Conservation (phyloP, 176 grass and related monocot genomes). For the Urochloa ruziziensis region DNA sequence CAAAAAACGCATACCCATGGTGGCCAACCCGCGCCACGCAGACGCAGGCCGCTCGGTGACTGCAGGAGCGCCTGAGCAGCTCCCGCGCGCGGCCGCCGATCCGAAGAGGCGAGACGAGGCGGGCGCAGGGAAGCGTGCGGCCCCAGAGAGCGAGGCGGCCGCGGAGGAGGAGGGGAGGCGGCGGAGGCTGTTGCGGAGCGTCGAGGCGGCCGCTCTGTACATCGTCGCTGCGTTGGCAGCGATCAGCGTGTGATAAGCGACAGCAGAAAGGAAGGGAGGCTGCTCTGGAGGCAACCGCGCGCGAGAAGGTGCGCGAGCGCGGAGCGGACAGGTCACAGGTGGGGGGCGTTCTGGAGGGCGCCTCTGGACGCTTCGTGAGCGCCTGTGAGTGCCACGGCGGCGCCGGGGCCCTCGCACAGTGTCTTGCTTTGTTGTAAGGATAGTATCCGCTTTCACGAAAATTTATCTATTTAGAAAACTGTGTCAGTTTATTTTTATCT, state of each 20-base stretch:
- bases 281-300: background rate
- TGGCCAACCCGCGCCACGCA: background rate
- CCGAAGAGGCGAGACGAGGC: background rate
- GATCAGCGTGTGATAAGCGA: background rate
- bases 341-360: background rate
- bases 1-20: background rate
- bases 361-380: background rate
- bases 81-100: background rate
- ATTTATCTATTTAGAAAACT: too few species aligned
- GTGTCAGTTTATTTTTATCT: too few species aligned
- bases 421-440: too few species aligned
- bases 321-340: background rate
- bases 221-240: background rate
- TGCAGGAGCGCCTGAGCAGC: background rate
- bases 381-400: background rate
- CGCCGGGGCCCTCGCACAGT: background rate
- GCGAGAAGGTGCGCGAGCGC: background rate
- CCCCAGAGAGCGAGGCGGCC: background rate
- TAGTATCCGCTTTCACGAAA: too few species aligned
- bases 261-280: background rate
- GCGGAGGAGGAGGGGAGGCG: background rate
- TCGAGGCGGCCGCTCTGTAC: slow-evolving; percentile 14
- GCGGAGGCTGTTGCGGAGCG: background rate
- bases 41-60: background rate
- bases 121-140: background rate